Evolutionary conservation across 2,329 filamentous ascomycete species (phyloP), one percentile per base, ranked within the genome.

Genomic region (Aspergillus nomiae): DNA sequence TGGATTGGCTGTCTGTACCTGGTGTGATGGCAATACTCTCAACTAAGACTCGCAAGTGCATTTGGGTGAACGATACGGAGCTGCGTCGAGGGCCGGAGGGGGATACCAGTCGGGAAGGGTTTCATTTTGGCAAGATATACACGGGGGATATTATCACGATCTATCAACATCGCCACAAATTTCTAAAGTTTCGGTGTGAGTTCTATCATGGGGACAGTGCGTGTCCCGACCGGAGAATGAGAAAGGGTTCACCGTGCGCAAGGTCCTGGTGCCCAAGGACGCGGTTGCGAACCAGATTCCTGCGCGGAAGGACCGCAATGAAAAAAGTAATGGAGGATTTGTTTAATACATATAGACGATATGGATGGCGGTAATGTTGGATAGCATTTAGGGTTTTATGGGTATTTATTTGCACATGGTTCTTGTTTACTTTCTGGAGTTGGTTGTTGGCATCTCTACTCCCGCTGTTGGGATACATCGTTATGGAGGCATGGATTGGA

Each of bases 61-160:
- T 97, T 65, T 85, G 82, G 68, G 84, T 98, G 73, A 97, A 97
- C 71, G 88, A 86, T 32, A 83, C 86, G n/a, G 81, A 83, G 46
- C 79, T 97, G 28, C 80, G 77, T 1, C 86, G 87, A 2, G 80
- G 86, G 43, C 74, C 82, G 10, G 84, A 84, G 63, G 83, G 86
- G 62, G 83, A 84, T 3, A 78, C 81, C 30, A 82, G 83, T 0
- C 81, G 80, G 11, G 81, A 83, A 11, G 82, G 81, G 16, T 78
- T 80, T 26, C 79, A 87, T 1, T 92, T 86, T 54, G 88, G 90
- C 30, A 87, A 88, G 60, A 77, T 97, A 16, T 87, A 92, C 73
- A 87, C 90, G 38, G 92, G 91, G 1, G 94, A 97, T 73, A 82
- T 87, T 28, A 85, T 97, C 55, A 86, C 88, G 2, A 86, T 96